Percentiles rank a stretch among this genome's conserved stretches.
These are phyloP conservation scores for Alternaria gaisen DNA, from an alignment of 2,329 filamentous ascomycete genomes.

Conservation along the genomic window DNA sequence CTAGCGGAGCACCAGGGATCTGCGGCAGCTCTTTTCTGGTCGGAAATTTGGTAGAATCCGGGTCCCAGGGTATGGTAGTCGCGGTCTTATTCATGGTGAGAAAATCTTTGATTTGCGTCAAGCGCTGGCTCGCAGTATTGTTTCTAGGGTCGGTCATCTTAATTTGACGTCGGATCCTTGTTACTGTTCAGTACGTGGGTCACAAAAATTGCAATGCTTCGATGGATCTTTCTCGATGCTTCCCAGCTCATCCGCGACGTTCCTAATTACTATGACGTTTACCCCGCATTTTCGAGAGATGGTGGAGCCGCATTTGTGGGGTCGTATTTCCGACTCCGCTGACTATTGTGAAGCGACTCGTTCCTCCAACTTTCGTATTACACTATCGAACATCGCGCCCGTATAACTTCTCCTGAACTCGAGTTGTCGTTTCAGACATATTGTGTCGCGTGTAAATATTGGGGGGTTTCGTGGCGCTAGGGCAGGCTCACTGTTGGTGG, in stretches of 20 bases:
- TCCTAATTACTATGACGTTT: slow-evolving; percentile 4
- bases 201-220: not conserved
- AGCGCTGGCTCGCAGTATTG: slow-evolving; percentile 41
- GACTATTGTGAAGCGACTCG: slow-evolving; percentile 1
- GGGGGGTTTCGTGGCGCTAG: not conserved
- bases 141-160: slow-evolving; percentile 49
- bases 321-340: not conserved
- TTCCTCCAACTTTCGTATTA: not conserved
- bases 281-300: slow-evolving; percentile 11
- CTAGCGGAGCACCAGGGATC: slow-evolving; percentile 62
- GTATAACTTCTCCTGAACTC: not conserved
- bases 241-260: not conserved
- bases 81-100: slow-evolving; percentile 58
- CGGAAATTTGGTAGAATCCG: slow-evolving; percentile 62
- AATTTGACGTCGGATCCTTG: not conserved
- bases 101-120: slow-evolving; percentile 57
- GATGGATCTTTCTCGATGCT: not conserved
- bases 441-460: not conserved
- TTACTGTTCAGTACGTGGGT: not conserved
- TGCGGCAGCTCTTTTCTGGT: slow-evolving; percentile 62
- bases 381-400: not conserved
- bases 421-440: not conserved
- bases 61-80: slow-evolving; percentile 63
- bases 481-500: not conserved
- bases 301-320: not conserved